A percentile compares a stretch with the other conserved stretches of the same genome.
Evolutionary conservation across 1,284 basidiomycete species (phyloP).

Genomic region (Sporisorium scitamineum): DNA sequence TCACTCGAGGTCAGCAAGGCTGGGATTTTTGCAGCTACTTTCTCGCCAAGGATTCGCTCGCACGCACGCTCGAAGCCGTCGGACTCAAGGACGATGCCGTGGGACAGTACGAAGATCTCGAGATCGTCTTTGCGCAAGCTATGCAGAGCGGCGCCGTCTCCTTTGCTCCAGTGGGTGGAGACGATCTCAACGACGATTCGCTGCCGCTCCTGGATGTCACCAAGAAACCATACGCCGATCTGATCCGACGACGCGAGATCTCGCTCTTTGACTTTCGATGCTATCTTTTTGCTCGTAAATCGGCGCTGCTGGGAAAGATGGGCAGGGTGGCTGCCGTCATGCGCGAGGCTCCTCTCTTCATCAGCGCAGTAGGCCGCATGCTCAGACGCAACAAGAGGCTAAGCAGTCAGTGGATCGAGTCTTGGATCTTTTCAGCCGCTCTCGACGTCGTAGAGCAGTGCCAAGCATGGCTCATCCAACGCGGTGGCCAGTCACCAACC

Average conservation of each 20-base stretch:
- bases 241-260: slow-evolving; percentile 90
- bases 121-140: slow-evolving; percentile 76
- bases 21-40: slow-evolving; percentile 77
- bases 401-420: slow-evolving; percentile 82
- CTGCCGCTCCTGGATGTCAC: slow-evolving; percentile 80
- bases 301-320: slow-evolving; percentile 79
- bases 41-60: slow-evolving; percentile 84
- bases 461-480: slow-evolving; percentile 76
- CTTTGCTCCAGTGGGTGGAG: slow-evolving; percentile 53
- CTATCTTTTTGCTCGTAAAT: slow-evolving; percentile 90
- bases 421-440: slow-evolving; percentile 93
- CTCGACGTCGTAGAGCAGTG: slow-evolving; percentile 86
- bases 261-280: slow-evolving; percentile 93
- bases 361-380: slow-evolving; percentile 83
- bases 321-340: slow-evolving; percentile 79
- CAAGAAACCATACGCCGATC: slow-evolving; percentile 87
- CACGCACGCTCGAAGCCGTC: slow-evolving; percentile 90
- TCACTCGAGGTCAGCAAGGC: slow-evolving; percentile 30
- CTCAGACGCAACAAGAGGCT: slow-evolving; percentile 74
- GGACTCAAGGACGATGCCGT: slow-evolving; percentile 89
- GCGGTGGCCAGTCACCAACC: slow-evolving; percentile 24
- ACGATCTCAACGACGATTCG: slow-evolving; percentile 79
- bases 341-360: slow-evolving; percentile 78
- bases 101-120: slow-evolving; percentile 89
- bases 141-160: slow-evolving; percentile 54